Evolutionary conservation across 2,329 filamentous ascomycete genomes (phyloP), one percentile per base, ranked within the genome.

Genomic region (Lasiodiplodia gonubiensis): DNA sequence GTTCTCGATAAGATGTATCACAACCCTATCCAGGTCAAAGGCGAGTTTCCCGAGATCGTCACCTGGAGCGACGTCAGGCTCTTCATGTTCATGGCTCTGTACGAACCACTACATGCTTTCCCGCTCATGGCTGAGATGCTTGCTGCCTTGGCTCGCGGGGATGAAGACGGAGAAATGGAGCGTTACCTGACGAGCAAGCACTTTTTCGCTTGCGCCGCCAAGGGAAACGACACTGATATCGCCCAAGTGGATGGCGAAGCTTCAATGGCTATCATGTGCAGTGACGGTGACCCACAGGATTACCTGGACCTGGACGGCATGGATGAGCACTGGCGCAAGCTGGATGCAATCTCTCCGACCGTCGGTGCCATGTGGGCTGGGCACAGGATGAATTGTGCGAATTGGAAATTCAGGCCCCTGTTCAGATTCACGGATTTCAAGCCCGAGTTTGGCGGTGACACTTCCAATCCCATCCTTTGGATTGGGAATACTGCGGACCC

Each of bases 401-500:
- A 73, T 18, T 83, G 80, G 77, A 70, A 70, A 14, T 74, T 81
- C 55, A 72, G 74, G 2, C 73, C 81, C 1, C 68, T 70, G 11
- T 73, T 77, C 68, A 74, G 72, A 52, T 82, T 79, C 67, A 63
- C 59, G 1, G 59, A 63, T 27, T 63, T 37, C 59, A 70, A 69
- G 25, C 72, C 69, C 12, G 67, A 66, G 0, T 74, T 72, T 67
- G 72, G 74, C 8, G 76, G 71, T 68, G 77, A 81, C 30, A 86
- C 83, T 6, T 78, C 81, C 6, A 81, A 86, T 69, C 87, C 87
- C 0, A 78, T 89, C 37, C 79, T 89, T 7, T 86, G 88, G 72
- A 76, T 88, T 14, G 84, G 83, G 42, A 88, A 86, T 71, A 85
- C 83, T 0, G 80, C 84, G 16, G 87, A 89, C 67, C 88, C 88